Conservation (phyloP, 805 yeast genomes). For the Priceomyces carsonii region DNA sequence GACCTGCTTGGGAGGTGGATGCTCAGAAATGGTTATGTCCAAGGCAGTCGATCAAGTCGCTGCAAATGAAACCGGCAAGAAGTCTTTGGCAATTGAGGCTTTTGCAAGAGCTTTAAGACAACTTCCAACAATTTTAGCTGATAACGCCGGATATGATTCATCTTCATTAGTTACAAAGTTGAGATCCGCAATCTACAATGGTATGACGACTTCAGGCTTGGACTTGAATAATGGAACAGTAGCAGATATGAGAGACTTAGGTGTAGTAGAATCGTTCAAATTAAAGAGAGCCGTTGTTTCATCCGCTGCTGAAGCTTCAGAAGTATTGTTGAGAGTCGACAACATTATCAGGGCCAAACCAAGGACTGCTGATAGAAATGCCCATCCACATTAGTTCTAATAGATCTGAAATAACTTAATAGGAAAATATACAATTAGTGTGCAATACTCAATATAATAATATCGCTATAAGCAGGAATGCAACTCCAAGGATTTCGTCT, state of each 20-base stretch:
- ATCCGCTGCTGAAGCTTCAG: conserved; percentile 98
- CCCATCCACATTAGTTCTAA: too few species aligned
- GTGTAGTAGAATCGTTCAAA: conserved; percentile 90
- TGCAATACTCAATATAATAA: too few species aligned
- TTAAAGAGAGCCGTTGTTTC: conserved; percentile 91
- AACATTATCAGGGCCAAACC: conserved; percentile 97
- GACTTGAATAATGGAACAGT: conserved; percentile 82
- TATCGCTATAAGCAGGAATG: too few species aligned
- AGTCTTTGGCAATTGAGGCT: conserved; percentile 90
- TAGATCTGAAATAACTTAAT: conserved; percentile 14
- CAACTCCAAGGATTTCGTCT: too few species aligned
- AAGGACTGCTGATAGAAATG: conserved; percentile 87
- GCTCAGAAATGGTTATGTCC: conserved; percentile 89
- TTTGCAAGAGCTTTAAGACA: conserved; percentile 94
- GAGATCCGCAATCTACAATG: conserved; percentile 88
- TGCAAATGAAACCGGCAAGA: conserved; percentile 89
- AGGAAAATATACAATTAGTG: too few species aligned
- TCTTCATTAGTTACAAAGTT: conserved; percentile 88
- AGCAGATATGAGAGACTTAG: conserved; percentile 92
- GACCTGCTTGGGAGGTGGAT: conserved; percentile 93
- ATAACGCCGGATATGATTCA: conserved; percentile 95
- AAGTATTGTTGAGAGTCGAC: conserved; percentile 91
- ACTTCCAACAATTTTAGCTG: conserved; percentile 92
- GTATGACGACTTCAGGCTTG: conserved; percentile 88
- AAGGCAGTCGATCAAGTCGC: conserved; percentile 94